Evolutionary conservation across 73 alveolate genomes (phyloP).

Genomic region (Tetrahymena malaccensis): DNA sequence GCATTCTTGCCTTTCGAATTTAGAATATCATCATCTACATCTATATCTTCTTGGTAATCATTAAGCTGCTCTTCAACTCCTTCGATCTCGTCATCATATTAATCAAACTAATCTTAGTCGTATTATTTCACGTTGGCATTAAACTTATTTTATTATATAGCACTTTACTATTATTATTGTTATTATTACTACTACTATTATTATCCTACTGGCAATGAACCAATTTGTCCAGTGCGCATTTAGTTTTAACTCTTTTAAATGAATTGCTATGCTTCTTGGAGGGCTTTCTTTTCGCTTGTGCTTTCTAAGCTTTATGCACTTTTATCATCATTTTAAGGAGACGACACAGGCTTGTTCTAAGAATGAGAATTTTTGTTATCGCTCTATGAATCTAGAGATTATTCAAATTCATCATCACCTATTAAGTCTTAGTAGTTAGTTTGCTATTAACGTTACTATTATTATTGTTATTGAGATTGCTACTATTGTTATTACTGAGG

Average conservation of each 20-base stretch:
- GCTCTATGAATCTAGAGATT: not conserved
- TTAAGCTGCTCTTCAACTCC: not conserved
- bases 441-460: not conserved
- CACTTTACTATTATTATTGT: not conserved
- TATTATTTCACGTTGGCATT: not conserved
- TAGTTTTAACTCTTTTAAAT: not conserved
- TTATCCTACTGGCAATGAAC: not conserved
- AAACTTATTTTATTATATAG: not conserved
- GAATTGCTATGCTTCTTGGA: not conserved
- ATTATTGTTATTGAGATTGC: not conserved
- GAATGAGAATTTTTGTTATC: not conserved
- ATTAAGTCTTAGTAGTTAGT: not conserved
- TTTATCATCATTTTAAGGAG: not conserved
- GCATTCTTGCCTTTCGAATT: not conserved
- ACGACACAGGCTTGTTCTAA: not conserved
- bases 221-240: not conserved
- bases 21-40: not conserved
- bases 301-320: not conserved
- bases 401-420: not conserved
- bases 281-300: not conserved
- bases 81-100: not conserved
- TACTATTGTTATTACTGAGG: not conserved
- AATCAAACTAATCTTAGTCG: not conserved
- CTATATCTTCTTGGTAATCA: not conserved
- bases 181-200: not conserved